Evolutionary conservation across 768 basidiomycete genomes (phyloP).

Genomic region (Holtermannia corniformis): DNA sequence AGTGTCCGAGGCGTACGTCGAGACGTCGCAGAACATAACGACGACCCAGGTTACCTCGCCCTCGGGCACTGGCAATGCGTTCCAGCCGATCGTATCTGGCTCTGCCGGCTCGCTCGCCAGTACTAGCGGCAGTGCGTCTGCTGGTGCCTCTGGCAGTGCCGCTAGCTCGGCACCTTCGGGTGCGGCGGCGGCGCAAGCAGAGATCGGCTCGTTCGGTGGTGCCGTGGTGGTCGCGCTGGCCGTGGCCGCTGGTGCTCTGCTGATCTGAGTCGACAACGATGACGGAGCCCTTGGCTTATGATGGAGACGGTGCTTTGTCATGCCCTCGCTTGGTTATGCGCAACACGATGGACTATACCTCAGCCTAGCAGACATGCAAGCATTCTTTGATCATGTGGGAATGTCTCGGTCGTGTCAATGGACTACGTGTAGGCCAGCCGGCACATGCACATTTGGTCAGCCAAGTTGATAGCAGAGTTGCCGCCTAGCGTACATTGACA

Average conservation of each 20-base stretch:
- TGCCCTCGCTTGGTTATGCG: too few species aligned
- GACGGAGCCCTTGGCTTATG: too few species aligned
- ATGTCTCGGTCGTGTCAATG: too few species aligned
- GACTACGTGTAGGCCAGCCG: too few species aligned
- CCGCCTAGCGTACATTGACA: too few species aligned
- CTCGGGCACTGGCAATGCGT: conserved; percentile 18
- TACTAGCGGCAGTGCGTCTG: conserved; percentile 2
- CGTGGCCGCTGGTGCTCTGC: conserved; percentile 12
- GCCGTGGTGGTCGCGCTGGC: conserved; percentile 5
- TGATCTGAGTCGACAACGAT: too few species aligned
- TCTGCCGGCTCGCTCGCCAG: conserved; percentile 18
- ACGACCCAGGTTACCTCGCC: conserved; percentile 22
- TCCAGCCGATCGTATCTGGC: conserved; percentile 27
- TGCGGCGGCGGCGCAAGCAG: neutral
- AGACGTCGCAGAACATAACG: conserved; percentile 62
- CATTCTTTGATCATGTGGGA: too few species aligned
- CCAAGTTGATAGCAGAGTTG: too few species aligned
- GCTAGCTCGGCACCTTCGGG: conserved; percentile 1
- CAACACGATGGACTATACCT: too few species aligned
- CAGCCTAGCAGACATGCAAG: too few species aligned
- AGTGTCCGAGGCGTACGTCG: conserved; percentile 62
- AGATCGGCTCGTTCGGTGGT: neutral
- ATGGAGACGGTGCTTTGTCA: too few species aligned
- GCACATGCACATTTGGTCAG: too few species aligned
- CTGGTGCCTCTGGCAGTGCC: conserved; percentile 6